Conservation (phyloP, 352 stramenopile species). For the Pythium graminicola region DNA sequence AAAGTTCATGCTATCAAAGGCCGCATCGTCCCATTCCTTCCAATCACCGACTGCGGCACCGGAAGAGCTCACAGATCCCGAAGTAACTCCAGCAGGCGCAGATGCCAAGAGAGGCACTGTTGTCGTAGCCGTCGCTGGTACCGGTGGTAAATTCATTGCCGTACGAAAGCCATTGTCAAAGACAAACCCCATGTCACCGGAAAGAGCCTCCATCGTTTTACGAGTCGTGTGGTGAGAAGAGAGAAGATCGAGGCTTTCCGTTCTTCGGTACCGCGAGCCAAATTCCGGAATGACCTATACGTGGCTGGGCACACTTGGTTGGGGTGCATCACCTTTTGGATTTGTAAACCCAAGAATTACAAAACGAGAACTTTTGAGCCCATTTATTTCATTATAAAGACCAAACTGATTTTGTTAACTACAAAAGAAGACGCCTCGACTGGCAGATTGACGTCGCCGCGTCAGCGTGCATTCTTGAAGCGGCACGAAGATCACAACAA, state of each 20-base stretch:
- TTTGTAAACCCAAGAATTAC: conserved; percentile 2
- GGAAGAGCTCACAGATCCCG: neutral
- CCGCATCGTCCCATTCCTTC: conserved; percentile 40
- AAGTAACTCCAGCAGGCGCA: neutral
- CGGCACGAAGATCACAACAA: conserved; percentile 20
- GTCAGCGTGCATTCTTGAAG: conserved; percentile 30
- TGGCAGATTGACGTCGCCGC: conserved; percentile 26
- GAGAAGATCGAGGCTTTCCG: neutral
- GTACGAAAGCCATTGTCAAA: conserved; percentile 13
- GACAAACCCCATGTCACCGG: conserved; percentile 16
- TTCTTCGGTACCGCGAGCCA: conserved; percentile 10
- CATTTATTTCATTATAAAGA: too few relatives aligned
- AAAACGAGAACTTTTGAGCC: neutral
- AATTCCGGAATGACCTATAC: conserved; percentile 22
- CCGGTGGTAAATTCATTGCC: conserved; percentile 10
- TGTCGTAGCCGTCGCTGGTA: neutral
- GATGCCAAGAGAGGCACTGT: conserved; percentile 4
- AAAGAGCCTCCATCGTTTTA: conserved; percentile 17
- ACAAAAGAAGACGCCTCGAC: conserved; percentile 17
- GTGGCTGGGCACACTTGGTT: too few relatives aligned
- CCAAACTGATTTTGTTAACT: conserved; percentile 6
- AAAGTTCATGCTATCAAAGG: conserved; percentile 34
- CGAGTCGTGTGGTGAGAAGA: neutral
- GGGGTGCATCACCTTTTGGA: too few relatives aligned
- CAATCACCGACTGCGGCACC: conserved; percentile 20